These are phyloP conservation scores for Nothomitra cinnamomea DNA, from an alignment of 2,329 filamentous ascomycete genomes.

Conservation along the genomic window DNA sequence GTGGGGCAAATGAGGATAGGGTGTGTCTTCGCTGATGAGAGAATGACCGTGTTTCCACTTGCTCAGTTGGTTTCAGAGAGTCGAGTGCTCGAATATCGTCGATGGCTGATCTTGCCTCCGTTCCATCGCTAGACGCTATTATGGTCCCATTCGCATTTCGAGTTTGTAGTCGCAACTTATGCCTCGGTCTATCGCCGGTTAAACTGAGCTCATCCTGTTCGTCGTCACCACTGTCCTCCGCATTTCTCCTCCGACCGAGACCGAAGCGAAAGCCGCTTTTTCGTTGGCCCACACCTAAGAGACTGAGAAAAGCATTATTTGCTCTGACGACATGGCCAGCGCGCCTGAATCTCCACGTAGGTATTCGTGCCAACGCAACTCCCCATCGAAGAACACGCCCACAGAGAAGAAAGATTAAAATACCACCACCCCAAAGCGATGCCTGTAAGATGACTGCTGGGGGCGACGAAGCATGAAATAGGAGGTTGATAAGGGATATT, in stretches of 20 bases:
- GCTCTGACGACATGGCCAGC: constrained; percentile 27
- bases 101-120: background rate
- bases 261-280: background rate
- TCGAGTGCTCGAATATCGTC: background rate
- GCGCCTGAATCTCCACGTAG: constrained; percentile 73
- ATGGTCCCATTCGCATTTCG: background rate
- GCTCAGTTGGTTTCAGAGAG: background rate
- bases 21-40: constrained; percentile 9
- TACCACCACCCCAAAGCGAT: constrained; percentile 68
- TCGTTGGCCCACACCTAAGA: constrained; percentile 13
- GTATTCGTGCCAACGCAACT: constrained; percentile 70
- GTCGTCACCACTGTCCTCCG: constrained; percentile 22
- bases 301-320: constrained; percentile 26
- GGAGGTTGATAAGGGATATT: constrained; percentile 61
- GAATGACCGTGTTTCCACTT: background rate
- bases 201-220: constrained; percentile 24
- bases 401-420: constrained; percentile 58
- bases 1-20: constrained; percentile 6
- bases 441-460: constrained; percentile 75
- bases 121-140: constrained; percentile 8
- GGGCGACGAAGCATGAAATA: constrained; percentile 61
- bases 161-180: constrained; percentile 11
- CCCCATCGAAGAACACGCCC: constrained; percentile 65
- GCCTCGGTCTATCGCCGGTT: constrained; percentile 9
- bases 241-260: constrained; percentile 13